These are phyloP conservation scores for Xenoacremonium recifei DNA, from an alignment of 2,329 filamentous ascomycete genomes.

Conservation along the genomic window DNA sequence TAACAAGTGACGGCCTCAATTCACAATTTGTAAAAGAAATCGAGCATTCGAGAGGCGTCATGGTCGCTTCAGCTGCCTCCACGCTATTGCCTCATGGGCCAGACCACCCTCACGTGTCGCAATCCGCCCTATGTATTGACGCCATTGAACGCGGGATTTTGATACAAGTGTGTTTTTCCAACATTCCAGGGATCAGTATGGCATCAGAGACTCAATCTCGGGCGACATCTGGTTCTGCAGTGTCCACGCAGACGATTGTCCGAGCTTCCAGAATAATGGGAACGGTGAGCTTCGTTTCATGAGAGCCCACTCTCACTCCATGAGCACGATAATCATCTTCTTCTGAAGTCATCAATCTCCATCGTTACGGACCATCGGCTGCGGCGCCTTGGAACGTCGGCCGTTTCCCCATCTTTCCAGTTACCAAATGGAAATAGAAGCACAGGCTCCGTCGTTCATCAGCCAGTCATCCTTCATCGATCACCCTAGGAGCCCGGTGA, in stretches of 20 bases:
- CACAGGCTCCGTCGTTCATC: not conserved
- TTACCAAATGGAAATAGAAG: constrained; percentile 23
- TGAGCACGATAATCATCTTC: no score
- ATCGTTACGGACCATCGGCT: constrained; percentile 16
- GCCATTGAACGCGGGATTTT: constrained; percentile 2
- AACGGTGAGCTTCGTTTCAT: constrained; percentile 1
- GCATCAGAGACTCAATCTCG: not conserved
- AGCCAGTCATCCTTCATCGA: constrained; percentile 1
- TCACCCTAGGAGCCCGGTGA: constrained; percentile 11
- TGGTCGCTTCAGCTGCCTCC: not conserved
- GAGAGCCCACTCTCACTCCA: no score
- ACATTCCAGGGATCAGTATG: not conserved
- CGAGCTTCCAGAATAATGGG: constrained; percentile 3
- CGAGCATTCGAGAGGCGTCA: not conserved
- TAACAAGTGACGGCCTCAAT: not conserved
- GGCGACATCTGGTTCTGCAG: not conserved
- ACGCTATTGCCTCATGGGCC: not conserved
- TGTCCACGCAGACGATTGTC: not conserved
- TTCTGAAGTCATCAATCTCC: constrained; percentile 7
- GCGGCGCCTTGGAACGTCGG: constrained; percentile 13
- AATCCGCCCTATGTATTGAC: constrained; percentile 8
- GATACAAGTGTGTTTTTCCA: not conserved
- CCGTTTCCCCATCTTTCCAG: constrained; percentile 7
- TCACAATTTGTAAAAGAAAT: not conserved
- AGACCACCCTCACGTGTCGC: not conserved